Evolutionary conservation across 148 eudicot genomes (phyloP), one percentile per base, ranked within the genome.

Genomic region (Mesembryanthemum crystallinum): DNA sequence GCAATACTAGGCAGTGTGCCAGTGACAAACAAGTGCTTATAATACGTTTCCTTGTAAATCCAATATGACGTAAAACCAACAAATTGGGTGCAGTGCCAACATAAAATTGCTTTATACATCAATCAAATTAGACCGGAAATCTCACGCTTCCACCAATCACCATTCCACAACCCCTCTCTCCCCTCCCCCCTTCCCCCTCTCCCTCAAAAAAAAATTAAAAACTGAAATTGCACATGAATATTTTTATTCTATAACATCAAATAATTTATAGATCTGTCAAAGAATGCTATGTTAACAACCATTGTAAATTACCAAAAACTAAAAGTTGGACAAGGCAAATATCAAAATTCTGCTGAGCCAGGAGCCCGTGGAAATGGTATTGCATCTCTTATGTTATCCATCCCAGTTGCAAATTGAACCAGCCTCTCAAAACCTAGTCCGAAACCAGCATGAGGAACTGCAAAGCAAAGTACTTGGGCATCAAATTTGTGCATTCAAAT

Each of bases 391-490:
- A 96, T 96, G 75, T 96, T 96, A 23, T 96, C 99, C 6, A 96
- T 83, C 30, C 99, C 99, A 49, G 99, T 96, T 4, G 98, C 97
- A 77, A 96, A 96, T 66, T 96, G 99, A 55, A 96, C 99, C 68
- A 96, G 94, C 85, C 99, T 87, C 76, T 96, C 99, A 68, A 96
- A 96, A 35, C 99, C 99, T 67, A 96, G 80, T 65, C 99, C 99
- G 35, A 96, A 96, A 49, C 99, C 99, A 0, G 99, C 96, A 80
- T 95, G 98, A 77, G 98, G 98, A 83, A 95, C 98, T 95, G 91
- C 84, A 80, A 23, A 32, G 57, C 54, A 72, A 23, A 72, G 24
- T 39, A 66, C 25, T 23, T 33, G 29, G 30, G 24, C 62, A 65
- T 75, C 67, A 62, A 73, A 63, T 20, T 64, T 52, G 13, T 67